These are phyloP conservation scores for Eimeria praecox DNA, from an alignment of 169 alveolate species.

Conservation along the genomic window DNA sequence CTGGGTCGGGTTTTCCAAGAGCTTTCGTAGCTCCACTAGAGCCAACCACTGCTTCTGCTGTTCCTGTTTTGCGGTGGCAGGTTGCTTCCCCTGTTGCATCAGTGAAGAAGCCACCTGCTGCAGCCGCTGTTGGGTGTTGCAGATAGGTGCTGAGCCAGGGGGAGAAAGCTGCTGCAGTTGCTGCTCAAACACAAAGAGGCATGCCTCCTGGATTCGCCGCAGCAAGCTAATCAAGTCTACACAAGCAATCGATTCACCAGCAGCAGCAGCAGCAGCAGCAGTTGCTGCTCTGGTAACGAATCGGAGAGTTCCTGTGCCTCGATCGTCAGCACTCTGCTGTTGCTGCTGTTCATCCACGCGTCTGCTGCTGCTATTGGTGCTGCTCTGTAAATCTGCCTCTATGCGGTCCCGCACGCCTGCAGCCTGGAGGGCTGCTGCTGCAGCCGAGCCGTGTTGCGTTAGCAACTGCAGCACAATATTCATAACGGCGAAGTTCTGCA, in stretches of 20 bases:
- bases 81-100: constrained; percentile 20
- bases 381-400: not conserved
- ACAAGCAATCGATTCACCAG: not conserved
- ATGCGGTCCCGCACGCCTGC: constrained; percentile 69
- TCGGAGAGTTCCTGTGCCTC: not conserved
- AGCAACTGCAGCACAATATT: constrained; percentile 74
- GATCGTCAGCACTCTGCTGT: not conserved
- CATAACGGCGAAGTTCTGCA: constrained; percentile 59
- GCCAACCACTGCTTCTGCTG: constrained; percentile 59
- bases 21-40: constrained; percentile 51
- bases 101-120: constrained; percentile 34
- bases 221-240: constrained; percentile 14
- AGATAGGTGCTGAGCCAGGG: not conserved
- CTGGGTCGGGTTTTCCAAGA: constrained; percentile 34
- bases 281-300: constrained; percentile 5
- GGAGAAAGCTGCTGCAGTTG: constrained; percentile 6
- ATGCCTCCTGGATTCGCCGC: constrained; percentile 4
- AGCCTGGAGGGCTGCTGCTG: constrained; percentile 63
- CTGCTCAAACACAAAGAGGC: constrained; percentile 35
- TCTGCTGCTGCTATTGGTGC: constrained; percentile 22
- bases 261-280: constrained; percentile 41
- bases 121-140: constrained; percentile 52
- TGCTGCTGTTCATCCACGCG: not conserved
- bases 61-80: not conserved
- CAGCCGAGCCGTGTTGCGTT: constrained; percentile 42